Percentiles rank a stretch among this genome's conserved stretches.
phyloP scores from a whole-genome alignment of 495 filamentous ascomycete species.

The Astrothelium macrocarpum region DNA sequence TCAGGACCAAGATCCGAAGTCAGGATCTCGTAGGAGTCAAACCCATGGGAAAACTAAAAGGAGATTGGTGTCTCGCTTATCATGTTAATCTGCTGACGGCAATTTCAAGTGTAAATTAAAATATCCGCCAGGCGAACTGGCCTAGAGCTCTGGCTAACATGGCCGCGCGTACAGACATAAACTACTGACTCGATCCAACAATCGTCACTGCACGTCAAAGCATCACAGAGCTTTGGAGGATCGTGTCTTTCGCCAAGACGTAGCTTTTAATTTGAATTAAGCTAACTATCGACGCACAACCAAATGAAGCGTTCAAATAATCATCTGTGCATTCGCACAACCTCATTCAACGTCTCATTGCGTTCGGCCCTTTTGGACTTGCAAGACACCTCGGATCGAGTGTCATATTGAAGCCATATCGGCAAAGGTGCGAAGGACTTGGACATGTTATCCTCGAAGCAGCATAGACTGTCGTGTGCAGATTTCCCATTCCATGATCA shows the following conservation, averaged over 20 bases:
- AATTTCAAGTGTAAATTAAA: neutral
- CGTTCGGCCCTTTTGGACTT: too few species aligned
- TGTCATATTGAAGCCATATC: too few species aligned
- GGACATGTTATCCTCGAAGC: too few species aligned
- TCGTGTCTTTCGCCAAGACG: too few species aligned
- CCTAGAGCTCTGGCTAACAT: neutral
- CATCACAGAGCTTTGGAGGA: too few species aligned
- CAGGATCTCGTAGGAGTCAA: neutral
- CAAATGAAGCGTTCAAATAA: neutral
- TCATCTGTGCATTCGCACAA: neutral
- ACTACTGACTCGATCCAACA: neutral
- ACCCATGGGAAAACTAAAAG: neutral
- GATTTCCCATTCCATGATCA: neutral
- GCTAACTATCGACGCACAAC: too few species aligned
- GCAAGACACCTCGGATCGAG: too few species aligned
- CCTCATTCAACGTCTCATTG: too few species aligned
- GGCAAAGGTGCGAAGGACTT: neutral
- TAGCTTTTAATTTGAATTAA: too few species aligned
- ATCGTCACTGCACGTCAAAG: neutral
- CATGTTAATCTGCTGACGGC: neutral
- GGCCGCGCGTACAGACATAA: neutral
- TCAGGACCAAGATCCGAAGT: neutral
- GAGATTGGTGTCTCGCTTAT: neutral
- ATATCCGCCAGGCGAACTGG: neutral
- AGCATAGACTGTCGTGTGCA: too few species aligned